Evolutionary conservation across 129 eudicot genomes (phyloP).

Genomic region (Flaveria robusta): DNA sequence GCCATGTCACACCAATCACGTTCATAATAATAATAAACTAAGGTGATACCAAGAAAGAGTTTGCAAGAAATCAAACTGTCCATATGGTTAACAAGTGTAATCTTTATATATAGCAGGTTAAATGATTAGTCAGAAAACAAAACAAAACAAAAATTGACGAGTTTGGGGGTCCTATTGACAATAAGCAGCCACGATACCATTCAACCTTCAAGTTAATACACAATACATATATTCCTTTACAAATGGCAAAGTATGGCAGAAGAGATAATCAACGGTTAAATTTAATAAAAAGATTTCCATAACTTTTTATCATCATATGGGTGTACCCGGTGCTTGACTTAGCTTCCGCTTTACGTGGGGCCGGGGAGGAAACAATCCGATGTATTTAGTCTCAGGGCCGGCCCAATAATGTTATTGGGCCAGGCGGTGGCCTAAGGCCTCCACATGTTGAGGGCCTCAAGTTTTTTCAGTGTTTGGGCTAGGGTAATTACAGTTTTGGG

Average conservation of each 20-base stretch:
- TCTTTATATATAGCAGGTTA: constrained; percentile 9
- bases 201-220: constrained; percentile 24
- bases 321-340: too few species aligned
- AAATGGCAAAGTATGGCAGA: constrained; percentile 21
- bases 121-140: constrained; percentile 22
- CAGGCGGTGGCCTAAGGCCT: too few species aligned
- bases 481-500: too few species aligned
- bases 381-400: too few species aligned
- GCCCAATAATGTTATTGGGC: too few species aligned
- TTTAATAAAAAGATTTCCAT: too few species aligned
- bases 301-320: too few species aligned
- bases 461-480: too few species aligned
- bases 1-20: constrained; percentile 8
- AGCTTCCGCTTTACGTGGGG: too few species aligned
- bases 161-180: not conserved
- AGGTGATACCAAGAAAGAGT: constrained; percentile 12
- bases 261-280: constrained; percentile 6
- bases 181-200: constrained; percentile 16
- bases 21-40: not conserved
- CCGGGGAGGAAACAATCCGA: too few species aligned
- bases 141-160: not conserved
- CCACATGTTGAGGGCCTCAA: too few species aligned
- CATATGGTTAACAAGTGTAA: constrained; percentile 24
- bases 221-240: constrained; percentile 15
- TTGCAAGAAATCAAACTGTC: constrained; percentile 12